Conservation (phyloP, 108 stramenopile genomes). For the Thalassiosira profunda region DNA sequence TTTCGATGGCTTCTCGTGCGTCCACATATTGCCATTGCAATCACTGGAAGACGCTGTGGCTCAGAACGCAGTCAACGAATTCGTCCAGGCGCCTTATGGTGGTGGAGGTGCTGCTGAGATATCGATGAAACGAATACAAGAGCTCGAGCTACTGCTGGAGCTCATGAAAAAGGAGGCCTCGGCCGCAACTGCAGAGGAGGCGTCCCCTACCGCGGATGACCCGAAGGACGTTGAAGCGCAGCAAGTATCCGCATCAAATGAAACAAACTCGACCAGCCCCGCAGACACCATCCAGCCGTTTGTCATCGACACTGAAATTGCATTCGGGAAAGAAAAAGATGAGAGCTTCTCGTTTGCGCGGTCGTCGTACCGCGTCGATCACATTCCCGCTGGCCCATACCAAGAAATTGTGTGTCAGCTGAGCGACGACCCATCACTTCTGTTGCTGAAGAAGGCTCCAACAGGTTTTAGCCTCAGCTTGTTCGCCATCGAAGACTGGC, state of each 20-base stretch:
- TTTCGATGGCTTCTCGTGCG: slow-evolving; percentile 29
- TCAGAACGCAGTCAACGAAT: not conserved
- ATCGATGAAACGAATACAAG: slow-evolving; percentile 38
- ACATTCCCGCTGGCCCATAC: slow-evolving; percentile 58
- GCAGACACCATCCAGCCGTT: slow-evolving; percentile 4
- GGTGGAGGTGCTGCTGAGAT: slow-evolving; percentile 73
- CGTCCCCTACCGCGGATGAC: not conserved
- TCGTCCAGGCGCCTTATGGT: slow-evolving; percentile 42
- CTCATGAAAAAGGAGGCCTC: not conserved
- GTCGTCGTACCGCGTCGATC: slow-evolving; percentile 57
- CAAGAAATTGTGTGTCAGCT: slow-evolving; percentile 54
- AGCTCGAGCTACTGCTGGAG: slow-evolving; percentile 35
- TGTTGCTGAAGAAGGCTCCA: slow-evolving; percentile 10
- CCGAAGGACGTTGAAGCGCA: not conserved
- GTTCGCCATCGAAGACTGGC: slow-evolving; percentile 45
- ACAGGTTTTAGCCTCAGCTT: slow-evolving; percentile 18
- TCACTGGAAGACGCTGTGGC: slow-evolving; percentile 14
- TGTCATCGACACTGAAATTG: slow-evolving; percentile 28
- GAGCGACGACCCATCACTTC: slow-evolving; percentile 51
- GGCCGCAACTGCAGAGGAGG: not conserved
- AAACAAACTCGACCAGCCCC: not conserved
- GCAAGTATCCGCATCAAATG: not conserved
- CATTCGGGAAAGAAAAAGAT: slow-evolving; percentile 17
- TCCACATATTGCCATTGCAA: slow-evolving; percentile 62
- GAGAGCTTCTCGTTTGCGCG: slow-evolving; percentile 54